Base-by-base conservation (phyloP, 2,329 filamentous ascomycete species). In the Fusarium devonianum region DNA sequence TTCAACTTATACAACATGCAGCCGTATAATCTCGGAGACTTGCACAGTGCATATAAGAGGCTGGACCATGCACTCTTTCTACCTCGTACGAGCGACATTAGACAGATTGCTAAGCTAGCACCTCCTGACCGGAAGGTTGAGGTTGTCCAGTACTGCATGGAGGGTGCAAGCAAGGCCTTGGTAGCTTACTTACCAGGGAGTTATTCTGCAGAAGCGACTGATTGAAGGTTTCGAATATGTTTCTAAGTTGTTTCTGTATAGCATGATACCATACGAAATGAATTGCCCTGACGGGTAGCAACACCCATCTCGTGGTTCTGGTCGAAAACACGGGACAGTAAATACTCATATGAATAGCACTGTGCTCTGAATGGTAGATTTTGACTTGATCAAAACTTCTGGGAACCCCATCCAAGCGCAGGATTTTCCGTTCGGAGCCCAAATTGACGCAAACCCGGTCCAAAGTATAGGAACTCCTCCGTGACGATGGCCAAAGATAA, bases 141-240 rank as follows among this genome's bases (percentile, higher is more conserved):
- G 33, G 86, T 93, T 18, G 84, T 90, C 37, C 94, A 99, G 74
- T 97, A 97, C 69, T 96, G 92, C 67, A 90, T 96, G 75, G 81
- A 89, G 63, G 91, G 92, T 10, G 89, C 89, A 6, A 97, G 92
- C 71, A 97, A 97, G 73, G 89, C 87, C 43, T 72, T 87, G 70
- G 83, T 85, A n/a, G 83, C 80, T 21, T 87, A 84, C 62, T 74
- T 86, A 16, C 81, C 82, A 4, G 71, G 64, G 4, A 62, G 26
- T n/a, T 48, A 55, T 33, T 33, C 35, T 9, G 17, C 46, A 9
- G 23, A 28, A 18, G 18, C 25, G 12, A 18, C 34, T 18, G 28
- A 53, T 10, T 60, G 36, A 60, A 43, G 7, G 17, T 5, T 26
- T 10, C 23, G 8, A n/a, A n/a, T n/a, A n/a, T n/a, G n/a, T n/a